These are phyloP conservation scores for Heliosperma pusillum DNA, from an alignment of 148 eudicot species.

Conservation along the genomic window DNA sequence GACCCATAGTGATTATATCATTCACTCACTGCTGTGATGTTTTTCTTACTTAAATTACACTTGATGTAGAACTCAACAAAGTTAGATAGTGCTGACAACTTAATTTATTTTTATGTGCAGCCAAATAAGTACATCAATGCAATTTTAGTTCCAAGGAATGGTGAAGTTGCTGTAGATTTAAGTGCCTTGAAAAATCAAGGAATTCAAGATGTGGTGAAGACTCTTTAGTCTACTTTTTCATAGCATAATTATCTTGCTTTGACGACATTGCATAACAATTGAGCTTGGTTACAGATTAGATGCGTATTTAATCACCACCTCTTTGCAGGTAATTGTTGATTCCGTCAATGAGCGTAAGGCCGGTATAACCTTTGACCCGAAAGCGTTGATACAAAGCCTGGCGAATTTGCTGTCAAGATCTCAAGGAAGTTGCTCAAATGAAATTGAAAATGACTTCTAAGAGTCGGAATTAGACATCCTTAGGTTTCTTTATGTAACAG, in stretches of 20 bases:
- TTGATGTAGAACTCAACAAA: not conserved
- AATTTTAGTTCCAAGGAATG: slow-evolving; percentile 77
- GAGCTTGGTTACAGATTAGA: not conserved
- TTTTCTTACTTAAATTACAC: not conserved
- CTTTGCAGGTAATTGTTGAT: slow-evolving; percentile 66
- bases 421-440: slow-evolving; percentile 6
- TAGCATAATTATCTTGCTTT: not conserved
- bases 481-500: too few relatives aligned
- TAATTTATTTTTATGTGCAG: slow-evolving; percentile 43
- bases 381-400: slow-evolving; percentile 65
- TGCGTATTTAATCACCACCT: not conserved
- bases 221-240: not conserved
- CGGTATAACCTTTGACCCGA: slow-evolving; percentile 70
- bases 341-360: slow-evolving; percentile 65
- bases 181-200: slow-evolving; percentile 53
- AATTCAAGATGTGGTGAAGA: slow-evolving; percentile 64
- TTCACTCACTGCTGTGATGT: not conserved
- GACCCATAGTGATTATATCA: not conserved
- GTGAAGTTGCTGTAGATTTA: slow-evolving; percentile 56
- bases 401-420: slow-evolving; percentile 38
- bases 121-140: slow-evolving; percentile 74
- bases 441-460: slow-evolving; percentile 8
- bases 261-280: not conserved
- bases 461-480: not conserved
- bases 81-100: not conserved